Evolutionary conservation across 805 yeast species (phyloP), one percentile per base, ranked within the genome.

Genomic region (Metschnikowia corniflorae): DNA sequence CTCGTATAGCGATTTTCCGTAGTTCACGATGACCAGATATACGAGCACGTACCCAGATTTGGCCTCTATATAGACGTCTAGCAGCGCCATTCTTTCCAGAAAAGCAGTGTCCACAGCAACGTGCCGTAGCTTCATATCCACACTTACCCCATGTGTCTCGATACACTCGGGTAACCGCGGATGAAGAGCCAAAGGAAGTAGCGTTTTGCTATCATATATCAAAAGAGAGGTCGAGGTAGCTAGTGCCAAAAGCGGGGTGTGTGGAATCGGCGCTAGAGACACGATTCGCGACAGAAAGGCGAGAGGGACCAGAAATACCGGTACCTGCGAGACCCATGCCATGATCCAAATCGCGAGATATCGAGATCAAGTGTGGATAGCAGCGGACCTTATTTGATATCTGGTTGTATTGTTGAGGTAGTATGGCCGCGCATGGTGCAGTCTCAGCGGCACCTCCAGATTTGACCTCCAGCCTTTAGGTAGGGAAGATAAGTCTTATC

Each of bases 261-360:
- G 51, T 24, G 50, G 51, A 19, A 45, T 31, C 9, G 44, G 41
- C 7, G 24, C 20, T 3, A 43, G 29, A 6, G 33, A 25, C n/a
- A 43, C 34, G 7, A 40, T 27, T 3, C 26, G 31, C 35, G 37
- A 35, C 15, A 36, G 17, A 10, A 39, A 38, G 13, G 56, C 49
- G 34, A 62, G 37, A 20, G 67, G 61, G 5, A 57, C 41, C 53
- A 47, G 62, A 17, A 53, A 35, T 29, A 43, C 48, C 12, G 65
- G 64, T 41, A 60, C 50, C 16, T 61, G 50, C 37, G 61, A 58
- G 26, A 64, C 51, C 65, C 68, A 65, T 10, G 59, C 64, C 71
- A 66, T 61, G 15, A 5, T 31, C 14, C 6, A 6, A 4, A 8
- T 24, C n/a, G 12, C 5, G 12, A 21, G 24, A 21, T n/a, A n/a